Evolutionary conservation across 768 basidiomycete species (phyloP).

Genomic region (Psilocybe sp.): DNA sequence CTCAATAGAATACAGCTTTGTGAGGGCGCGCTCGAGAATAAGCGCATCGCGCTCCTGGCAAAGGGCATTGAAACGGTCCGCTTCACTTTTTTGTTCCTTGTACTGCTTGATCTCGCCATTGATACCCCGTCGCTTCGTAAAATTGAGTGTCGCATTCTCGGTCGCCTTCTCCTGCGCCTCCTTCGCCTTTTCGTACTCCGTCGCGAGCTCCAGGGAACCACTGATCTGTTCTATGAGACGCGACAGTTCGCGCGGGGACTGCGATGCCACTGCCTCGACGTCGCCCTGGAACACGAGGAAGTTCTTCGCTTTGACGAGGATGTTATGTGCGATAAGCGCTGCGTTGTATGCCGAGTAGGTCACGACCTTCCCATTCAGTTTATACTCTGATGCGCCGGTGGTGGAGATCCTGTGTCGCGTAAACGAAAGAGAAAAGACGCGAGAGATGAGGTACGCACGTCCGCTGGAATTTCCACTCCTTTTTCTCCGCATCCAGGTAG

Average conservation of each 20-base stretch:
- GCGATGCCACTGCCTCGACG: slow-evolving; percentile 95
- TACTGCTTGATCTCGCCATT: slow-evolving; percentile 95
- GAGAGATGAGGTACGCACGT: slow-evolving; percentile 57
- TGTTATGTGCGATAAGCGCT: slow-evolving; percentile 84
- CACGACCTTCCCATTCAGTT: slow-evolving; percentile 75
- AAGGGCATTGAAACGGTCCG: slow-evolving; percentile 80
- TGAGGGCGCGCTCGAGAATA: slow-evolving; percentile 78
- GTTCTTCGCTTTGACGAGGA: slow-evolving; percentile 98
- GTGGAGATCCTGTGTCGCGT: slow-evolving; percentile 70
- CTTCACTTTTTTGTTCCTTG: slow-evolving; percentile 94
- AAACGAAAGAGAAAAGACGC: slow-evolving; percentile 3
- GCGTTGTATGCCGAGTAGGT: slow-evolving; percentile 89
- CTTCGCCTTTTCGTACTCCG: slow-evolving; percentile 88
- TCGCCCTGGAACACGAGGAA: slow-evolving; percentile 99
- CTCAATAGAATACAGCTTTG: slow-evolving; percentile 89
- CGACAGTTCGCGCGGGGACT: slow-evolving; percentile 86
- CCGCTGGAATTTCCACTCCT: slow-evolving; percentile 89
- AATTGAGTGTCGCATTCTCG: slow-evolving; percentile 92
- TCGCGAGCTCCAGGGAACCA: slow-evolving; percentile 86
- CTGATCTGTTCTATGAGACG: slow-evolving; percentile 94
- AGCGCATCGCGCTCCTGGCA: slow-evolving; percentile 79
- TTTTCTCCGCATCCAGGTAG: slow-evolving; percentile 69
- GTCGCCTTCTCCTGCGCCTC: slow-evolving; percentile 86
- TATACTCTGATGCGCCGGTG: slow-evolving; percentile 87
- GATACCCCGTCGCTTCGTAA: slow-evolving; percentile 90